These are phyloP conservation scores for Hygrocybe punicea DNA, from an alignment of 768 basidiomycete species.

Conservation along the genomic window DNA sequence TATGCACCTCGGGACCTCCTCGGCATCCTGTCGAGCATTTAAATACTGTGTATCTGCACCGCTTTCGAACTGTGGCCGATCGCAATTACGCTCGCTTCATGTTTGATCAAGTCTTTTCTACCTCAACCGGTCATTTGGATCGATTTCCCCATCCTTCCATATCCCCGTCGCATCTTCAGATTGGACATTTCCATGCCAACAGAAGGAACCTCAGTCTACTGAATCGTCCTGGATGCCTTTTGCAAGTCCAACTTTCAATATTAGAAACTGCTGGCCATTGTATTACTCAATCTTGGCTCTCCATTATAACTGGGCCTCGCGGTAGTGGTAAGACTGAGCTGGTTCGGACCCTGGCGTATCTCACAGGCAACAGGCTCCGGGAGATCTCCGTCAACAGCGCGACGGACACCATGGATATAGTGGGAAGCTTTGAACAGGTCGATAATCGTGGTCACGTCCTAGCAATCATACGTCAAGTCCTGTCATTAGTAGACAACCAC, in stretches of 20 bases:
- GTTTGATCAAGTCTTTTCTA: conserved; percentile 53
- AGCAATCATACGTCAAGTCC: conserved; percentile 39
- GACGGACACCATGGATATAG: conserved; percentile 89
- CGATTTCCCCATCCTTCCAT: conserved; percentile 39
- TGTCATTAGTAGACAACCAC: conserved; percentile 37
- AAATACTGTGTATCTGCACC: conserved; percentile 72
- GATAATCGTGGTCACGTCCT: conserved; percentile 48
- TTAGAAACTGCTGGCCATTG: conserved; percentile 76
- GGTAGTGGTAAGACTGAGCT: conserved; percentile 78
- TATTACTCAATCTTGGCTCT: conserved; percentile 75
- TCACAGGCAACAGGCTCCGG: conserved; percentile 63
- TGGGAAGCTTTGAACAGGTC: conserved; percentile 94
- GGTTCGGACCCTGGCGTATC: conserved; percentile 63
- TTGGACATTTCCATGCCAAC: conserved; percentile 57
- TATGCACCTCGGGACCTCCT: conserved; percentile 31
- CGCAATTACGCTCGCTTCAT: conserved; percentile 47
- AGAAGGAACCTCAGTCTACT: conserved; percentile 38
- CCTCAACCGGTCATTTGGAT: conserved; percentile 20
- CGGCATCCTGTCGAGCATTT: conserved; percentile 62
- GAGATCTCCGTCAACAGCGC: conserved; percentile 81
- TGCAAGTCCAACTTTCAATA: conserved; percentile 60
- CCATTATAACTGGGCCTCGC: conserved; percentile 78
- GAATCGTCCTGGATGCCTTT: conserved; percentile 45
- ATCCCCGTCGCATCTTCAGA: conserved; percentile 50
- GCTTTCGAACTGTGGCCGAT: conserved; percentile 78